Evolutionary conservation across 345 rosid species (phyloP).

Genomic region (Euphorbia pulcherrima): DNA sequence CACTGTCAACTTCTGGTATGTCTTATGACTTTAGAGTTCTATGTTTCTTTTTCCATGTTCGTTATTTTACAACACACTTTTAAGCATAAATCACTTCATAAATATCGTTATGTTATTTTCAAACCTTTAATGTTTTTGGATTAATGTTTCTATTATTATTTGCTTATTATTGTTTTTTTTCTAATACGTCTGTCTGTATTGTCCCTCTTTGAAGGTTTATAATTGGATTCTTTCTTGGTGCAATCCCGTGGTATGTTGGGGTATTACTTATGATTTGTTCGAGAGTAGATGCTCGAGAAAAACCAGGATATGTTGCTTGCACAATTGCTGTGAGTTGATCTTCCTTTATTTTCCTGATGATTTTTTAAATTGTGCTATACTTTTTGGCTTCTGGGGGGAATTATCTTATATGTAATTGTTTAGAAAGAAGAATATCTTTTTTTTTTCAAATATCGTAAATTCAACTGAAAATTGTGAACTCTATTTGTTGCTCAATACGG

Average conservation of each 20-base stretch:
- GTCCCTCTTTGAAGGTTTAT: constrained; percentile 53
- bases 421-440: not conserved
- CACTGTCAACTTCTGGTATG: not conserved
- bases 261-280: constrained; percentile 52
- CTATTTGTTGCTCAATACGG: no score
- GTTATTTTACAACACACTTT: not conserved
- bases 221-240: constrained; percentile 76
- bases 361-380: not conserved
- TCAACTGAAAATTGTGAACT: not conserved
- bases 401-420: not conserved
- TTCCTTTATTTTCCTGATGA: constrained; percentile 4
- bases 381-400: not conserved
- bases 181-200: constrained; percentile 17
- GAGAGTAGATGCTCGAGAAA: constrained; percentile 73
- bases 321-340: constrained; percentile 60
- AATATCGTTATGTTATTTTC: not conserved
- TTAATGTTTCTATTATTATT: not conserved
- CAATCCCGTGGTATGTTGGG: constrained; percentile 88
- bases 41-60: not conserved
- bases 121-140: not conserved
- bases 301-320: constrained; percentile 91
- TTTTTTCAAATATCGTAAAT: not conserved
- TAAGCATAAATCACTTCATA: not conserved
- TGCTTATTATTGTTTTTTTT: not conserved
- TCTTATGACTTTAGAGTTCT: not conserved